Percentiles rank a stretch among this genome's conserved stretches.
Conservation (phyloP, 2,329 filamentous ascomycete genomes). For the Ophiocordyceps robertsii region DNA sequence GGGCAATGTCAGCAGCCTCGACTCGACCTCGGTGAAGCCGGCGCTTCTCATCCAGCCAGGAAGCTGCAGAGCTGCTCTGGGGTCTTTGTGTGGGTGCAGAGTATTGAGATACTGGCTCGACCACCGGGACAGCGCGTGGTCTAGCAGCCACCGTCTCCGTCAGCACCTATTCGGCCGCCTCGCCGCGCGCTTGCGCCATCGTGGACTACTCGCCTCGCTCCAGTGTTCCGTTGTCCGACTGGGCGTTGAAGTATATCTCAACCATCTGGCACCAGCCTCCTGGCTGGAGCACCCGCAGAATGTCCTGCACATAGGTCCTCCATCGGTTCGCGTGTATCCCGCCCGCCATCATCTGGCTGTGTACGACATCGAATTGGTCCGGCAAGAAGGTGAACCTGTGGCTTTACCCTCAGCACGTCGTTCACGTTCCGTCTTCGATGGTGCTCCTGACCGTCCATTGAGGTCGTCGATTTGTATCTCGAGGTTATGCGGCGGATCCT, state of each 20-base stretch:
- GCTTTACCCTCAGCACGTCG: not conserved
- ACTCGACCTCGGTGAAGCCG: conserved; percentile 57
- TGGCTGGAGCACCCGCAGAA: conserved; percentile 55
- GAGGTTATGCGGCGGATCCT: conserved; percentile 50
- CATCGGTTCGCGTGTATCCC: conserved; percentile 64
- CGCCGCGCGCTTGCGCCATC: not conserved
- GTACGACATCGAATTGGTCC: conserved; percentile 69
- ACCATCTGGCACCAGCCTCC: conserved; percentile 81
- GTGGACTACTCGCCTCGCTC: conserved; percentile 35
- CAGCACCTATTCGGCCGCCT: not conserved
- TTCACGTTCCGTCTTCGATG: not conserved
- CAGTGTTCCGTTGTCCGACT: conserved; percentile 74
- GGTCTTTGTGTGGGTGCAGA: conserved; percentile 51
- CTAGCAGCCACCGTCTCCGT: conserved; percentile 17
- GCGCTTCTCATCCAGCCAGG: conserved; percentile 42
- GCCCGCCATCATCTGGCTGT: conserved; percentile 59
- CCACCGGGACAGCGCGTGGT: conserved; percentile 54
- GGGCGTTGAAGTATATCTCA: conserved; percentile 76
- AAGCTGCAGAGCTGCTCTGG: conserved; percentile 48
- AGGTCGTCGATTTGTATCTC: conserved; percentile 62
- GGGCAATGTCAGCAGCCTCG: conserved; percentile 50
- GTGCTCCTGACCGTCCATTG: conserved; percentile 40
- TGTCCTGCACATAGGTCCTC: conserved; percentile 63
- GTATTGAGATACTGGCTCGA: conserved; percentile 50
- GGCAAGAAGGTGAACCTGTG: conserved; percentile 51